Evolutionary conservation across 2,329 filamentous ascomycete species (phyloP).

Genomic region (Sphaerostilbella broomeana): DNA sequence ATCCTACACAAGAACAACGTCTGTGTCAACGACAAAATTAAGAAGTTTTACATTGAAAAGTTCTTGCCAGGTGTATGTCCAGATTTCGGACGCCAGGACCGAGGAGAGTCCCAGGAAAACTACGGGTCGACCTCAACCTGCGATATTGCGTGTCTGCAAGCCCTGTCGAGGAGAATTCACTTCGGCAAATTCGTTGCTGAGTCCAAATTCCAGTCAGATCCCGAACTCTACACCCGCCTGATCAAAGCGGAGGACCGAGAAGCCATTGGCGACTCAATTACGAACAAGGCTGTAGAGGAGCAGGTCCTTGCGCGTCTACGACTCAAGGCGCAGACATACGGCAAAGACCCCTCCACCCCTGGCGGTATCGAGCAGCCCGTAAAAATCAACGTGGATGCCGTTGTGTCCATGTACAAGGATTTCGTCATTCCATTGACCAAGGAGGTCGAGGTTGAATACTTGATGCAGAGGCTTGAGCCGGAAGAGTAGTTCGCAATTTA

Average conservation of each 20-base stretch:
- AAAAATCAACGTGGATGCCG: constrained; percentile 90
- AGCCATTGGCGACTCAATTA: constrained; percentile 85
- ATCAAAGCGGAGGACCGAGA: constrained; percentile 75
- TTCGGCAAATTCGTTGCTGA: constrained; percentile 99
- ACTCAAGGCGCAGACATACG: constrained; percentile 89
- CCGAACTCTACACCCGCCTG: constrained; percentile 70
- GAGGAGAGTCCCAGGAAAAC: constrained; percentile 84
- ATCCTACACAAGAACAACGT: constrained; percentile 86
- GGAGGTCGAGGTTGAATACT: constrained; percentile 93
- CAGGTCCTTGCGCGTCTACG: constrained; percentile 82
- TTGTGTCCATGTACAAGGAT: constrained; percentile 84
- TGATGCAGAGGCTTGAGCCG: constrained; percentile 78
- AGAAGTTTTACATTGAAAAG: constrained; percentile 71
- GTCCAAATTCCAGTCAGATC: constrained; percentile 82
- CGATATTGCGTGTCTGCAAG: constrained; percentile 85
- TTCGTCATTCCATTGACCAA: constrained; percentile 98
- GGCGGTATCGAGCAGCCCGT: constrained; percentile 47
- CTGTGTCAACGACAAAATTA: constrained; percentile 84
- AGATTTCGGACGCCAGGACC: constrained; percentile 69
- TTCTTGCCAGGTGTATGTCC: constrained; percentile 80
- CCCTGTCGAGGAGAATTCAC: constrained; percentile 83
- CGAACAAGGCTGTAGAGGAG: constrained; percentile 79
- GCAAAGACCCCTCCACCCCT: constrained; percentile 70
- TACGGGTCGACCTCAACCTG: constrained; percentile 89
- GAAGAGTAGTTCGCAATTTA: constrained; percentile 19